These are phyloP conservation scores for Phytophthora pistaciae DNA, from an alignment of 352 stramenopile genomes.

Conservation along the genomic window DNA sequence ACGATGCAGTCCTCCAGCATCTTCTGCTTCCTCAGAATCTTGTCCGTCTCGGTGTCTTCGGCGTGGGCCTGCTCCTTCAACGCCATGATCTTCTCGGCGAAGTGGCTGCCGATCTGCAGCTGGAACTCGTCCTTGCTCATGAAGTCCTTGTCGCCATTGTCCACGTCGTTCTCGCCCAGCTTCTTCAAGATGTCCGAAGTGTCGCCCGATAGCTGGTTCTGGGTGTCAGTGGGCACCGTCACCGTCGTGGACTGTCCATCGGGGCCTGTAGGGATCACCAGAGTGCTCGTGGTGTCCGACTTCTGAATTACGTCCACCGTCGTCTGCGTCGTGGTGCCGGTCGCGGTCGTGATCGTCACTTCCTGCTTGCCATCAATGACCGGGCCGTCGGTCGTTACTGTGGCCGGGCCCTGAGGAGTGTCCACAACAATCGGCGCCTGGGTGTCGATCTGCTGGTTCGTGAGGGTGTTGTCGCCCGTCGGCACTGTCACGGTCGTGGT, in stretches of 20 bases:
- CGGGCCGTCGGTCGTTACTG: not conserved
- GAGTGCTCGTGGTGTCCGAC: not conserved
- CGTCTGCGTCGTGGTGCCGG: conserved; percentile 4
- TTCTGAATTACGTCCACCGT: conserved; percentile 6
- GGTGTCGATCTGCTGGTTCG: not conserved
- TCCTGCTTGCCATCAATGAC: conserved; percentile 14
- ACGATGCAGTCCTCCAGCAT: conserved; percentile 55
- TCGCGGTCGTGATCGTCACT: conserved; percentile 15
- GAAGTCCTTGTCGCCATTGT: conserved; percentile 29
- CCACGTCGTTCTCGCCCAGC: conserved; percentile 6
- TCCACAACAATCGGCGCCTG: not conserved
- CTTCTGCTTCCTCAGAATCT: conserved; percentile 30
- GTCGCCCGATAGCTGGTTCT: not conserved
- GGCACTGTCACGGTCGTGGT: not conserved
- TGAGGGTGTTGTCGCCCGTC: not conserved
- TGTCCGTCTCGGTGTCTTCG: conserved; percentile 34
- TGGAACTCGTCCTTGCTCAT: conserved; percentile 64
- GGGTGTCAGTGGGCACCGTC: conserved; percentile 1
- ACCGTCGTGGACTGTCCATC: conserved; percentile 21
- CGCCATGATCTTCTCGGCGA: conserved; percentile 31
- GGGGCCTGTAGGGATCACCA: conserved; percentile 18
- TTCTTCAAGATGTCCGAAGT: conserved; percentile 21
- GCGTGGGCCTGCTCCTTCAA: conserved; percentile 27
- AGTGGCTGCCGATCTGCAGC: conserved; percentile 42
- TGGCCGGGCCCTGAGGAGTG: conserved; percentile 3